Evolutionary conservation across 257 asterid genomes (phyloP), one percentile per base, ranked within the genome.

Genomic region (Solanum bulbocastanum): DNA sequence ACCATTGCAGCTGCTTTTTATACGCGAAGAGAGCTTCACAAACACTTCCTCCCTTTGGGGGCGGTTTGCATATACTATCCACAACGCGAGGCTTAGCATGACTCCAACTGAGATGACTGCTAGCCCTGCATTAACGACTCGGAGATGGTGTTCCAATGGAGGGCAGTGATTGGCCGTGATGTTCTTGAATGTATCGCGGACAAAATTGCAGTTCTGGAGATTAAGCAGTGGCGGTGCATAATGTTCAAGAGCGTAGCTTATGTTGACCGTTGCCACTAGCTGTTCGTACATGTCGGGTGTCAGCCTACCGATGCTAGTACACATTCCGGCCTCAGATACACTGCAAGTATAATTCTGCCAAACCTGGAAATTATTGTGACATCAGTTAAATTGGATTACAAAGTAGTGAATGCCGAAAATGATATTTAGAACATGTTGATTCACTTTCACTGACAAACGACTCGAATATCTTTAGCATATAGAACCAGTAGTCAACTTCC

Each of bases 21-120:
- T 89, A 85, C 95, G 87, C 0, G 89, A 88, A 30, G 96, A 90
- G 18, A 95, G 87, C 93, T 94, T 94, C 81, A 93, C 98, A 92
- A 95, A 96, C 98, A 92, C 99, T 89, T 97, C 99, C 98, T 94
- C 99, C 98, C 98, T 96, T 95, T 86, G 98, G 98, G 99, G 99
- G 98, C 96, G 98, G 99, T 97, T 96, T 35, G 96, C 98, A 68
- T 97, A 97, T 5, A 97, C 89, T 35, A 97, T 91, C 99, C 99
- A 97, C 25, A 95, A 93, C 10, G 98, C 96, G 8, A 97, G 98
- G 87, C 98, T 93, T 32, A 97, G 93, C 99, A 97, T 95, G 42
- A 97, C 98, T 23, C 99, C 99, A 3, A 92, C 98, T 0, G 99
- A 95, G 86, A 95, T 94, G 87, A 97, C 74, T 7, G 91, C 98